A percentile compares a stretch with the other conserved stretches of the same genome.
phyloP scores from a whole-genome alignment of 2,329 filamentous ascomycete species.

The Colletotrichum theobromicola region DNA sequence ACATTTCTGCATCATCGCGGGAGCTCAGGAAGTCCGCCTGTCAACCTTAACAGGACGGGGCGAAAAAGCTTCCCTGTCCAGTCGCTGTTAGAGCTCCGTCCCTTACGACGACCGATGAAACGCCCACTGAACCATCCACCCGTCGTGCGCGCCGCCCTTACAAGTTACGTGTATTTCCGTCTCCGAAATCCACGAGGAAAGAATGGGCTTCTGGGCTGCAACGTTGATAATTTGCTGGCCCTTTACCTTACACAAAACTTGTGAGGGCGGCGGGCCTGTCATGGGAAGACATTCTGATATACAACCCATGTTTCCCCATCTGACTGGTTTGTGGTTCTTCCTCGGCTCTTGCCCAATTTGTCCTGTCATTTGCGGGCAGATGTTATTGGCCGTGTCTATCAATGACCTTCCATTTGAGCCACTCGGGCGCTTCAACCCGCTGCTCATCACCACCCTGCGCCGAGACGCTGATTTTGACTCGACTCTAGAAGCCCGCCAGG shows the following conservation, averaged over 20 bases:
- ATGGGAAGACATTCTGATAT: background rate
- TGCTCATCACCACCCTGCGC: background rate
- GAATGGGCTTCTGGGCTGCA: background rate
- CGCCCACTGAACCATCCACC: background rate
- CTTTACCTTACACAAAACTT: background rate
- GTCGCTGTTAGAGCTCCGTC: background rate
- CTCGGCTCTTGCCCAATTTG: background rate
- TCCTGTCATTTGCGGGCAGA: background rate
- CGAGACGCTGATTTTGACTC: background rate
- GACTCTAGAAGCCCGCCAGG: background rate
- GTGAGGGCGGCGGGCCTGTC: background rate
- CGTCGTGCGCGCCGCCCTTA: background rate
- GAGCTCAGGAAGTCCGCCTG: background rate
- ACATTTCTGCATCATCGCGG: background rate
- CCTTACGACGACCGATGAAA: slow-evolving; percentile 1
- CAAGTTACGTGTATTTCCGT: background rate
- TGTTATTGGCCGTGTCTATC: background rate
- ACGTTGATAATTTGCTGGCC: background rate
- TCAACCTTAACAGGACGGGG: background rate
- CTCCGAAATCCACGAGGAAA: background rate
- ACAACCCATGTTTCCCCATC: background rate
- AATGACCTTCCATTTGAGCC: background rate
- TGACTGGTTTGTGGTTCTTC: background rate
- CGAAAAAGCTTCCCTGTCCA: background rate
- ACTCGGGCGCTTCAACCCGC: background rate